These are phyloP conservation scores for Diversispora epigaea DNA, from an alignment of 192 early-diverging fungal species.

Conservation along the genomic window DNA sequence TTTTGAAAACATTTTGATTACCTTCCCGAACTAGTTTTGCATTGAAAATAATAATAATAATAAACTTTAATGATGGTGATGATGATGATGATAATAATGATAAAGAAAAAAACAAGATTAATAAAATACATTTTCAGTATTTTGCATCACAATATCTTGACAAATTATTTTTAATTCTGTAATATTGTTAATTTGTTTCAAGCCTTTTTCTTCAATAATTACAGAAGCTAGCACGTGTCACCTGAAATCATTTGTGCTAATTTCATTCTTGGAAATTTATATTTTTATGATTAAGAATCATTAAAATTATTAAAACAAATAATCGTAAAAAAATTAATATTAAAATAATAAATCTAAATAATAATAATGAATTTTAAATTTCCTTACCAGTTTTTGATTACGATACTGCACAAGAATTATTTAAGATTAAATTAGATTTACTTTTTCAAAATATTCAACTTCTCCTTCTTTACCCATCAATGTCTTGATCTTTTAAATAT, in stretches of 20 bases:
- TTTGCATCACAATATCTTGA: slow-evolving; percentile 38
- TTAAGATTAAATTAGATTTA: slow-evolving; percentile 35
- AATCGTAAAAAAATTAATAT: too few species aligned
- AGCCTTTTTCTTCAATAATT: slow-evolving; percentile 66
- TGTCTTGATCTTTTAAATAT: slow-evolving; percentile 51
- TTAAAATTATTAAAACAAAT: too few species aligned
- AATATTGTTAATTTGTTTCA: slow-evolving; percentile 51
- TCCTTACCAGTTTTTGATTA: slow-evolving; percentile 45
- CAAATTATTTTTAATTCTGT: slow-evolving; percentile 48
- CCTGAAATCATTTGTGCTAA: slow-evolving; percentile 70
- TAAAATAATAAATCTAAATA: slow-evolving; percentile 23
- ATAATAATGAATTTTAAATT: slow-evolving; percentile 17
- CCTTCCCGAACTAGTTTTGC: slow-evolving; percentile 62
- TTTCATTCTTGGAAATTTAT: slow-evolving; percentile 45
- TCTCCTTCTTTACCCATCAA: slow-evolving; percentile 74
- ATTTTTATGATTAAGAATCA: slow-evolving; percentile 40
- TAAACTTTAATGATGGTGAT: slow-evolving; percentile 2
- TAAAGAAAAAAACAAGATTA: neutral
- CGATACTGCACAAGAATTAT: slow-evolving; percentile 27
- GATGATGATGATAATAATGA: neutral
- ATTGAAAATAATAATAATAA: slow-evolving; percentile 35
- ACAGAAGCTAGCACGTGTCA: slow-evolving; percentile 47
- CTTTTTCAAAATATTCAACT: slow-evolving; percentile 73
- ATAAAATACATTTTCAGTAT: slow-evolving; percentile 46
- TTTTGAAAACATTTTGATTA: slow-evolving; percentile 63